Conservation (phyloP, 805 yeast species). For the Ogataea degrootiae region DNA sequence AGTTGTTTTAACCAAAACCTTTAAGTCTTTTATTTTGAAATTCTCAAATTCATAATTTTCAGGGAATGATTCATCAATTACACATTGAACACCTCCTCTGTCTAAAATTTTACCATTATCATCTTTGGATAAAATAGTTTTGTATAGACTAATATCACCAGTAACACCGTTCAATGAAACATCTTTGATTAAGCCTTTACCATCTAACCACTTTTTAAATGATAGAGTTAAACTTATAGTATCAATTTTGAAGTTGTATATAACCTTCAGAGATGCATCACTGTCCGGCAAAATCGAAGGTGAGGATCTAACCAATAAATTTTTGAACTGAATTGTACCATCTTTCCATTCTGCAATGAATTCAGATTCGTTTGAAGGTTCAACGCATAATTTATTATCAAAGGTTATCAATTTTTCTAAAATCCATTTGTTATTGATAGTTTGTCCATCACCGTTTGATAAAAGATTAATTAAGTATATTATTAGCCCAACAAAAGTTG, state of each 20-base stretch:
- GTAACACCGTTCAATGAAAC: conserved; percentile 44
- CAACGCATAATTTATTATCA: conserved; percentile 28
- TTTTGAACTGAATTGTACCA: conserved; percentile 44
- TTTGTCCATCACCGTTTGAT: conserved; percentile 19
- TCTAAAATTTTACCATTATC: conserved; percentile 2
- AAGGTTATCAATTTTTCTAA: conserved; percentile 28
- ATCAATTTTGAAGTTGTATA: conserved; percentile 36
- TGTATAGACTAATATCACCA: conserved; percentile 29
- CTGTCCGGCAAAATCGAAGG: not conserved
- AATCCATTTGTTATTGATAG: conserved; percentile 19
- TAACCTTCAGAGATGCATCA: conserved; percentile 10
- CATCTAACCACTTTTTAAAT: conserved; percentile 52
- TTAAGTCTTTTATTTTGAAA: conserved; percentile 49
- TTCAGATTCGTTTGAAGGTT: conserved; percentile 14
- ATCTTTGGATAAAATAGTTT: conserved; percentile 5
- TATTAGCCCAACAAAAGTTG: conserved; percentile 46
- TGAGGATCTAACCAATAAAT: conserved; percentile 28
- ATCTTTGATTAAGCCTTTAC: conserved; percentile 47
- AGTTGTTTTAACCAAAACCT: conserved; percentile 25
- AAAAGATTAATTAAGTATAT: conserved; percentile 38
- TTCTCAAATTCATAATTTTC: conserved; percentile 34
- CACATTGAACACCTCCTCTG: not conserved
- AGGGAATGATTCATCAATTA: conserved; percentile 20
- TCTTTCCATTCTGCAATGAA: conserved; percentile 44
- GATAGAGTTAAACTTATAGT: conserved; percentile 42